phyloP scores from a whole-genome alignment of 176 grass and related monocot species.

The Carex pumila region DNA sequence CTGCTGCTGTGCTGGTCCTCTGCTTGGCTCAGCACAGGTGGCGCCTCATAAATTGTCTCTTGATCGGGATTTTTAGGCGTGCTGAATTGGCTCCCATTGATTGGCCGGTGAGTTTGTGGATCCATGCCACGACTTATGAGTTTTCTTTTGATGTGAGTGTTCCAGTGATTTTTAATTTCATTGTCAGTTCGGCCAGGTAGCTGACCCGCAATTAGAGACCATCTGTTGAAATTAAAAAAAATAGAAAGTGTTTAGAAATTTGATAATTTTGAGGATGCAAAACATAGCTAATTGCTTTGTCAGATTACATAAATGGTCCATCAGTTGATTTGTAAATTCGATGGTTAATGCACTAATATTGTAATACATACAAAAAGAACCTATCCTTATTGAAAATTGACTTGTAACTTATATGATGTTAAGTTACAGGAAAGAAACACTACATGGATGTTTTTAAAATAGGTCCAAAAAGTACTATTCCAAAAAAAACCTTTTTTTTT shows the following conservation, averaged over 20 bases:
- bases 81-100: slow-evolving; percentile 2
- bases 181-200: slow-evolving; percentile 74
- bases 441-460: neutral
- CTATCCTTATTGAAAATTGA: neutral
- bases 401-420: neutral
- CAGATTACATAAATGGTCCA: slow-evolving; percentile 4
- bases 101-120: slow-evolving; percentile 59
- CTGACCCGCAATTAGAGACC: slow-evolving; percentile 79
- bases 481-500: neutral
- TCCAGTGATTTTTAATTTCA: slow-evolving; percentile 95
- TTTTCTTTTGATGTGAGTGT: slow-evolving; percentile 91
- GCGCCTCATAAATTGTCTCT: neutral
- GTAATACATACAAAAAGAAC: neutral
- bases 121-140: slow-evolving; percentile 59
- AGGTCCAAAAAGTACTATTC: slow-evolving; percentile 4
- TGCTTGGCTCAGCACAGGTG: neutral
- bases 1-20: slow-evolving; percentile 46
- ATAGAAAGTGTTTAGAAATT: neutral
- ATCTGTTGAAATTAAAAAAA: slow-evolving; percentile 26
- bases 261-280: neutral
- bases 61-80: slow-evolving; percentile 1
- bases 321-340: neutral
- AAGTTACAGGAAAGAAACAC: neutral
- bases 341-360: neutral
- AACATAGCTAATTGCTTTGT: neutral